Conservation (phyloP, 2,329 filamentous ascomycete species). For the Endoconidiophora polonica region DNA sequence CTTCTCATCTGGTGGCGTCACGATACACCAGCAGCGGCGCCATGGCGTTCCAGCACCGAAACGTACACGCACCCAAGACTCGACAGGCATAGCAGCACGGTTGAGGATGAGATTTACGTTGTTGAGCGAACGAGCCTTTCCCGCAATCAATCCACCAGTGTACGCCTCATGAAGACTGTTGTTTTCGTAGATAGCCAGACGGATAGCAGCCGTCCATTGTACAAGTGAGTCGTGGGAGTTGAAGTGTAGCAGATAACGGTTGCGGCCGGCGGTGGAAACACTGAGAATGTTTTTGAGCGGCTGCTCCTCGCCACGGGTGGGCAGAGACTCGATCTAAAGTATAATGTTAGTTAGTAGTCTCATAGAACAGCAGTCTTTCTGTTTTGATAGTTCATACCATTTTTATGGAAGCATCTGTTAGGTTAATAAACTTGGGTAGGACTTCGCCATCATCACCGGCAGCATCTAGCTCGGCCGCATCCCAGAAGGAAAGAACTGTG, state of each 20-base stretch:
- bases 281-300: constrained; percentile 88
- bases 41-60: constrained; percentile 94
- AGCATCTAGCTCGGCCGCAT: constrained; percentile 77
- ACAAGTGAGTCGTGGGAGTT: constrained; percentile 84
- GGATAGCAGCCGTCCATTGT: constrained; percentile 91
- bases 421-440: constrained; percentile 81
- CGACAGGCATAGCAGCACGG: constrained; percentile 55
- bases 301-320: constrained; percentile 62
- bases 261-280: constrained; percentile 86
- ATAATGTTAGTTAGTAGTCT: neutral
- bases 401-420: constrained; percentile 94
- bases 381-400: constrained; percentile 50
- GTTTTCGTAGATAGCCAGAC: constrained; percentile 87
- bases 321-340: constrained; percentile 65
- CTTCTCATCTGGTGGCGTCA: constrained; percentile 85
- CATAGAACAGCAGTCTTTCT: too few species aligned
- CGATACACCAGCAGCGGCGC: constrained; percentile 93
- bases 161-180: constrained; percentile 89
- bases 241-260: constrained; percentile 90
- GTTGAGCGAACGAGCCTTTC: constrained; percentile 78
- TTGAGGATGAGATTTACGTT: constrained; percentile 85
- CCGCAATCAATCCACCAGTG: constrained; percentile 85
- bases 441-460: constrained; percentile 75
- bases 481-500: constrained; percentile 89
- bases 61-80: constrained; percentile 88